Percentiles rank a stretch among this genome's conserved stretches.
Conservation (phyloP, 1,139 yeast genomes). For the Candida sp. region DNA sequence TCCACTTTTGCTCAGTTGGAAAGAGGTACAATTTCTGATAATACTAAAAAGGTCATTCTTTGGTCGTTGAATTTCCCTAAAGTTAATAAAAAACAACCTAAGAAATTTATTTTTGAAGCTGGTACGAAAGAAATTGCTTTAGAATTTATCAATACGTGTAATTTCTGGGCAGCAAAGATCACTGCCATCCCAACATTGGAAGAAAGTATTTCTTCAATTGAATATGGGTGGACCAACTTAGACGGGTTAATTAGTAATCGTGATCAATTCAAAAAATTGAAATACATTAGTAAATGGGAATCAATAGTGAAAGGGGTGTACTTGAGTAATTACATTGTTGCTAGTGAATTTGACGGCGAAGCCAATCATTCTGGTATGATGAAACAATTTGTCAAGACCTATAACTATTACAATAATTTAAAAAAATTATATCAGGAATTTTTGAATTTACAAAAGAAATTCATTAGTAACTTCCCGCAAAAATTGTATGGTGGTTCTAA, state of each 20-base stretch:
- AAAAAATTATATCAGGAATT: constrained; percentile 36
- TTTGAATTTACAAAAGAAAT: constrained; percentile 25
- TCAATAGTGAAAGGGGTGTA: constrained; percentile 40
- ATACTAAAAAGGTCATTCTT: constrained; percentile 18
- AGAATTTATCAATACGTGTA: constrained; percentile 74
- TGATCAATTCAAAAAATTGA: constrained; percentile 33
- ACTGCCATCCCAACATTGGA: constrained; percentile 72
- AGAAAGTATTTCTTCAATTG: constrained; percentile 65
- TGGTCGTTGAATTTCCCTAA: constrained; percentile 44
- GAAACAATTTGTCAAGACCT: constrained; percentile 45
- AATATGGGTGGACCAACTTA: constrained; percentile 74
- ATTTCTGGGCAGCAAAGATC: constrained; percentile 87
- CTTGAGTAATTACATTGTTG: constrained; percentile 33
- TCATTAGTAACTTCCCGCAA: constrained; percentile 25
- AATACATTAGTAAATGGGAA: constrained; percentile 39
- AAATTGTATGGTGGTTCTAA: constrained; percentile 29
- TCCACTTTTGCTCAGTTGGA: constrained; percentile 48
- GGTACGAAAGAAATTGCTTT: constrained; percentile 68
- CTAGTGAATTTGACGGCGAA: constrained; percentile 13
- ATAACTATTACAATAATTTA: constrained; percentile 41
- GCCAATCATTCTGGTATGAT: constrained; percentile 41
- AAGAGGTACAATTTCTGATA: constrained; percentile 11
- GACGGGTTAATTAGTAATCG: constrained; percentile 32
- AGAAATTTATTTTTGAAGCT: constrained; percentile 49
- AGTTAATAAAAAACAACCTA: constrained; percentile 27